Evolutionary conservation across 768 basidiomycete genomes (phyloP).

Genomic region (Auriscalpium orientale): DNA sequence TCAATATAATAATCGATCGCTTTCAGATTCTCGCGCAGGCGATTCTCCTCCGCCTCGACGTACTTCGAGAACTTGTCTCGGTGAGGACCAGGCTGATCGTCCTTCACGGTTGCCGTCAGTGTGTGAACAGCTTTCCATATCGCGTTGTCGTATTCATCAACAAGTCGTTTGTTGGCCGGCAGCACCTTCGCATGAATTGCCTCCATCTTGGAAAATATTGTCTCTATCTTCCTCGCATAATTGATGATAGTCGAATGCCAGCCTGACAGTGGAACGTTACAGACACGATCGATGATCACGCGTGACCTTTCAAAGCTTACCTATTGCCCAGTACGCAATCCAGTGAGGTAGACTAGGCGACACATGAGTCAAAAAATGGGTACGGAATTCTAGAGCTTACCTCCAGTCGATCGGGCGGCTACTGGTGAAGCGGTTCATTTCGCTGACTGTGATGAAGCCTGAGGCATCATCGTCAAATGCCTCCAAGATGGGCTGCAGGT

Average conservation of each 20-base stretch:
- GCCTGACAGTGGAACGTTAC: neutral
- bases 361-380: neutral
- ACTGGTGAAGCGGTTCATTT: slow-evolving; percentile 23
- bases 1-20: slow-evolving; percentile 20
- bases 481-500: slow-evolving; percentile 18
- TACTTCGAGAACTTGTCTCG: slow-evolving; percentile 13
- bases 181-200: neutral
- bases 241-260: neutral
- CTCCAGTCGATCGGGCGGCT: slow-evolving; percentile 20
- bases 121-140: neutral
- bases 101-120: neutral
- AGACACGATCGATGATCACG: neutral
- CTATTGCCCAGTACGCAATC: slow-evolving; percentile 21
- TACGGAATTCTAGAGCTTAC: neutral
- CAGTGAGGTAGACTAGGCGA: slow-evolving; percentile 11
- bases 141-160: neutral
- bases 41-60: slow-evolving; percentile 15
- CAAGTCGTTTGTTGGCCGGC: neutral
- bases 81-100: neutral
- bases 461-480: slow-evolving; percentile 3
- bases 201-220: neutral
- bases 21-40: slow-evolving; percentile 16
- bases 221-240: neutral
- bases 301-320: neutral
- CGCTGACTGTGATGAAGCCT: slow-evolving; percentile 21